A percentile compares a stretch with the other conserved stretches of the same genome.
Conservation (phyloP, 306 rosid genomes). For the Purshia tridentata region DNA sequence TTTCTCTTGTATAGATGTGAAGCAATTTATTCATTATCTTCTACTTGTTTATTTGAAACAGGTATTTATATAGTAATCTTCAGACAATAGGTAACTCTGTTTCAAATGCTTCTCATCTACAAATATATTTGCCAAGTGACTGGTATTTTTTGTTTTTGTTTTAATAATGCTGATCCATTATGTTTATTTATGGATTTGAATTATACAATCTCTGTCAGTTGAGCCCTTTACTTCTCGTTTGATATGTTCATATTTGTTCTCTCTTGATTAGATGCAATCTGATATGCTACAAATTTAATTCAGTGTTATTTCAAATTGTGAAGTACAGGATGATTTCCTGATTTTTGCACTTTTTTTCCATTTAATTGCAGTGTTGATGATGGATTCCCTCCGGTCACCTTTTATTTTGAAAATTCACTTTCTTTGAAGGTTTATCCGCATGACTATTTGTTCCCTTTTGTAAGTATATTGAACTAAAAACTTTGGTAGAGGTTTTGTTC, state of each 20-base stretch:
- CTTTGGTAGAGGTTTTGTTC: not conserved
- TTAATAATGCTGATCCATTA: conserved; percentile 17
- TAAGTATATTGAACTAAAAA: conserved; percentile 46
- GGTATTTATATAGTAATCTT: not conserved
- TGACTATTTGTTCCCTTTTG: conserved; percentile 77
- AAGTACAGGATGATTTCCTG: conserved; percentile 6
- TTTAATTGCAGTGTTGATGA: conserved; percentile 73
- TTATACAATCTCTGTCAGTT: not conserved
- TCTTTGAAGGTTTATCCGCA: conserved; percentile 86
- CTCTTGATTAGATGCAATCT: conserved; percentile 19
- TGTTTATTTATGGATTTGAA: conserved; percentile 3
- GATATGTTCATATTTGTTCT: not conserved
- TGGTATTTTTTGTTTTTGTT: conserved; percentile 12
- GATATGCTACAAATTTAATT: conserved; percentile 18
- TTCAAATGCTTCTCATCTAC: conserved; percentile 10
- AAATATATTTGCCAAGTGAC: not conserved
- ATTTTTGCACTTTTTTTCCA: conserved; percentile 28
- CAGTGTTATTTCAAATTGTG: conserved; percentile 19
- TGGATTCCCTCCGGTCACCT: conserved; percentile 79
- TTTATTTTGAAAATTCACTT: conserved; percentile 83
- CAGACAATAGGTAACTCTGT: conserved; percentile 4
- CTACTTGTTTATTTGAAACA: conserved; percentile 11
- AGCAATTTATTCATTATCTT: not conserved
- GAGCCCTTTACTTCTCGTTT: not conserved
- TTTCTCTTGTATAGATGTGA: not conserved